Conservation (phyloP, 768 basidiomycete genomes). For the Austroboletus festivus region DNA sequence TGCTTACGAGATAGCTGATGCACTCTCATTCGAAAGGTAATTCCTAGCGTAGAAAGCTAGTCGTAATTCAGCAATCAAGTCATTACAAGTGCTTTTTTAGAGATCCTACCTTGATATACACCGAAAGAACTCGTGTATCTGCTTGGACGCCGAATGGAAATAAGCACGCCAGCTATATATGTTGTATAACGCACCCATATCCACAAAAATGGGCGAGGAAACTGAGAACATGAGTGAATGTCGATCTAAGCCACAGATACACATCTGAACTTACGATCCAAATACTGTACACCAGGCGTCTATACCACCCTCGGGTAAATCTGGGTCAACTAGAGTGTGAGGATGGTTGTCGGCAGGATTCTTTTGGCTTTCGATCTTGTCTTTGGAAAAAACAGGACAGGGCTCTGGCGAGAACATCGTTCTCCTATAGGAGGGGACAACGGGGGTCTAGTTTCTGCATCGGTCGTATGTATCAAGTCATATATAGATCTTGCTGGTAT, state of each 20-base stretch:
- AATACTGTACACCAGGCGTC: slow-evolving; percentile 26
- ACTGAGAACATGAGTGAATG: slow-evolving; percentile 6
- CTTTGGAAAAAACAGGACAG: neutral
- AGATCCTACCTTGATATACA: slow-evolving; percentile 25
- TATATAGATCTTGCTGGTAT: no score
- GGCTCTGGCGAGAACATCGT: neutral
- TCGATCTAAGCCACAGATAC: neutral
- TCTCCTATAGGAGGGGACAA: neutral
- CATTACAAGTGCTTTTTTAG: neutral
- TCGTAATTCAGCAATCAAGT: neutral
- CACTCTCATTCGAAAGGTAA: slow-evolving; percentile 19
- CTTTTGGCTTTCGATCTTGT: neutral
- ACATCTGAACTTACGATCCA: slow-evolving; percentile 25
- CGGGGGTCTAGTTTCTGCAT: no score
- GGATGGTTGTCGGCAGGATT: neutral
- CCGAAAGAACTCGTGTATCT: slow-evolving; percentile 24
- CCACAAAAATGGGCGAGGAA: slow-evolving; percentile 27
- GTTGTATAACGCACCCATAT: slow-evolving; percentile 24
- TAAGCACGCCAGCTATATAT: no score
- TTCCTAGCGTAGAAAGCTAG: slow-evolving; percentile 23
- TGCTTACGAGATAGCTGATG: slow-evolving; percentile 25
- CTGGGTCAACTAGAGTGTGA: neutral
- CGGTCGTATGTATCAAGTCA: no score
- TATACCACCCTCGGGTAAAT: slow-evolving; percentile 9
- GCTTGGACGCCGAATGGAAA: no score